Percentiles rank a stretch among this genome's conserved stretches.
Evolutionary conservation across 148 eudicot species (phyloP).

Genomic region (Camellia lanceoleosa): DNA sequence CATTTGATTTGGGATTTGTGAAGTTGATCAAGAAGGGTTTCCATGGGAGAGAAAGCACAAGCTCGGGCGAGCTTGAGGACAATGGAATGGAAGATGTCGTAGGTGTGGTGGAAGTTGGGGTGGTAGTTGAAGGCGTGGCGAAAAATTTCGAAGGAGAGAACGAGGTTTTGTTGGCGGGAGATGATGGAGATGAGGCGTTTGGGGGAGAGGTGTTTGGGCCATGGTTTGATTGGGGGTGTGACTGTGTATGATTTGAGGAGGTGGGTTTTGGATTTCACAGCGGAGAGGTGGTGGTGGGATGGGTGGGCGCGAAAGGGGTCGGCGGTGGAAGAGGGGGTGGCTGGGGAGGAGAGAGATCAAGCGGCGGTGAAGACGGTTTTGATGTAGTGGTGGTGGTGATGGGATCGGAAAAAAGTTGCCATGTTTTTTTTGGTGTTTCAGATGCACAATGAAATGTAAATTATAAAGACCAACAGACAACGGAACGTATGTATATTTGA

Average conservation of each 20-base stretch:
- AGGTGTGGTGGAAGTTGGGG: slow-evolving; percentile 51
- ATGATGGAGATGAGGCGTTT: slow-evolving; percentile 60
- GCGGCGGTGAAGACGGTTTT: slow-evolving; percentile 1
- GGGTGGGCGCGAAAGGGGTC: slow-evolving; percentile 27
- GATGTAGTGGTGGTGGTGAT: neutral
- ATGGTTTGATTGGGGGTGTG: slow-evolving; percentile 74
- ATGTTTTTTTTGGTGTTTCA: neutral
- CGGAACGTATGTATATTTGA: no score
- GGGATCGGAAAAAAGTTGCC: neutral
- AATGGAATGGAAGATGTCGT: slow-evolving; percentile 53
- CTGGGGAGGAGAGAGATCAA: neutral
- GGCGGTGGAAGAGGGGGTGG: neutral
- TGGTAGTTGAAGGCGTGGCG: slow-evolving; percentile 61
- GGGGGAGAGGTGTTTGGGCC: slow-evolving; percentile 64
- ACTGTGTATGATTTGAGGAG: slow-evolving; percentile 52
- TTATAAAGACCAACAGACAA: no score
- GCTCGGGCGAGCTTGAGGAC: slow-evolving; percentile 72
- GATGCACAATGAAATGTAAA: no score
- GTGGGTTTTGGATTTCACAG: slow-evolving; percentile 36
- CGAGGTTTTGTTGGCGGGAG: slow-evolving; percentile 64
- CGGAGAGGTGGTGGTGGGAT: slow-evolving; percentile 32
- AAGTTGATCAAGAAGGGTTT: slow-evolving; percentile 44
- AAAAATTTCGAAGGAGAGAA: slow-evolving; percentile 75
- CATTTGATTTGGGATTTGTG: slow-evolving; percentile 41
- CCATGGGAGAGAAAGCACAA: slow-evolving; percentile 53